Base-by-base conservation (phyloP, 139 green algal genomes). In the Dunaliella primolecta region DNA sequence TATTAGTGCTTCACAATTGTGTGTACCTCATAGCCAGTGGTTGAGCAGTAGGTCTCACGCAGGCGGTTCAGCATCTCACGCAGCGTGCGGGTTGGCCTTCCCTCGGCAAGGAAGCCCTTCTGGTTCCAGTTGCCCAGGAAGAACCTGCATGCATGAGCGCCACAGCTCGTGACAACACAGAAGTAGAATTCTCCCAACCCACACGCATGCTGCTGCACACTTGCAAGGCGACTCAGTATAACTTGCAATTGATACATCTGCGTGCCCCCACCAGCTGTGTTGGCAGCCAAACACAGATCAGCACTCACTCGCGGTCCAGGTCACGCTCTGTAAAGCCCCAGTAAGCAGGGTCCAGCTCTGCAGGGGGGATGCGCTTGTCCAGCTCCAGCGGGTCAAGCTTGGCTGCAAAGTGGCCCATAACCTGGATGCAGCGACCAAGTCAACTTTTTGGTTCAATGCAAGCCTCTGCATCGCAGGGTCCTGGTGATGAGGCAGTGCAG, bases 301-400 rank as follows among this genome's bases (percentile, higher is more conserved):
- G 35, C 3, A 81, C 93, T 92, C 88, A 96, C 93, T 99, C 95
- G n/a, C 95, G 87, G 90, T 99, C 97, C 83, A 99, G 84, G 88
- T 99, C 97, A 2, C 84, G 89, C 57, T 99, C 96, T 2, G 89
- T 95, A 89, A 99, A 99, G 75, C 97, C 97, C 85, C 98, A 99
- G 75, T 93, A 94, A 0, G 88, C 84, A 3, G 96, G 97, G 84
- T 99, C 94, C 84, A 99, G 92, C 90, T 95, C 93, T 1, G 83
- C 72, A 11, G 91, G 89, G 36, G 83, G 78, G 0, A 87, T 82
- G 2, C 94, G 89, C 81, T 92, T 57, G 82, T 95, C 93, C 30
- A 98, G 87, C 3, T 92, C 91, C 20, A 99, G 90, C 0, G 97
- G 97, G 91, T 99, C 97, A 75, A 99, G 91, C 7, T 94, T 91